These are phyloP conservation scores for Mycosphaerelloides madeirae DNA, from an alignment of 2,329 filamentous ascomycete species.

Conservation along the genomic window DNA sequence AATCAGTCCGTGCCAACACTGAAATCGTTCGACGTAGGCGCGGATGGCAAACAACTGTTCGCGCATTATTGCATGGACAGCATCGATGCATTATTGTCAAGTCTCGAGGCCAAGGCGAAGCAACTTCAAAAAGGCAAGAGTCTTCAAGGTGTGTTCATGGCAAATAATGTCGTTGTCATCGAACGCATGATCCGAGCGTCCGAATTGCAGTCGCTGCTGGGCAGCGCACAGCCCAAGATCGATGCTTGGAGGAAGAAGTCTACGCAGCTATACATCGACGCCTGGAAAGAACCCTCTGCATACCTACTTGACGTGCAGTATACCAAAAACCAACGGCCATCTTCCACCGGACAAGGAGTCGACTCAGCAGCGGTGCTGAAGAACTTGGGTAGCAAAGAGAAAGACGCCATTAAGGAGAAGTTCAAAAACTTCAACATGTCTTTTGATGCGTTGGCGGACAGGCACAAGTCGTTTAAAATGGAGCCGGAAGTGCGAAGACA, in stretches of 20 bases:
- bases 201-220: conserved; percentile 67
- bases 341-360: conserved; percentile 59
- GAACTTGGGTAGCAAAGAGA: conserved; percentile 79
- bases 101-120: conserved; percentile 70
- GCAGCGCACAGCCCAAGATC: conserved; percentile 48
- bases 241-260: conserved; percentile 87
- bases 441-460: conserved; percentile 82
- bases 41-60: conserved; percentile 83
- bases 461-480: conserved; percentile 81
- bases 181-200: conserved; percentile 80
- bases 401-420: conserved; percentile 93
- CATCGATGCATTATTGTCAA: conserved; percentile 71
- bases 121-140: conserved; percentile 70
- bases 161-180: conserved; percentile 79
- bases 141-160: conserved; percentile 79
- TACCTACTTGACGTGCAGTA: conserved; percentile 88
- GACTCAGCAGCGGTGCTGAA: conserved; percentile 84
- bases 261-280: conserved; percentile 72
- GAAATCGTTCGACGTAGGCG: conserved; percentile 78
- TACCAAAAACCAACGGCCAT: conserved; percentile 72
- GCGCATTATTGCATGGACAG: conserved; percentile 86
- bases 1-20: conserved; percentile 64
- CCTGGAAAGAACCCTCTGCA: conserved; percentile 78
- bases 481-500: conserved; percentile 81
- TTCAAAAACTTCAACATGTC: conserved; percentile 84